Evolutionary conservation across 257 asterid species (phyloP).

Genomic region (Catharanthus roseus): DNA sequence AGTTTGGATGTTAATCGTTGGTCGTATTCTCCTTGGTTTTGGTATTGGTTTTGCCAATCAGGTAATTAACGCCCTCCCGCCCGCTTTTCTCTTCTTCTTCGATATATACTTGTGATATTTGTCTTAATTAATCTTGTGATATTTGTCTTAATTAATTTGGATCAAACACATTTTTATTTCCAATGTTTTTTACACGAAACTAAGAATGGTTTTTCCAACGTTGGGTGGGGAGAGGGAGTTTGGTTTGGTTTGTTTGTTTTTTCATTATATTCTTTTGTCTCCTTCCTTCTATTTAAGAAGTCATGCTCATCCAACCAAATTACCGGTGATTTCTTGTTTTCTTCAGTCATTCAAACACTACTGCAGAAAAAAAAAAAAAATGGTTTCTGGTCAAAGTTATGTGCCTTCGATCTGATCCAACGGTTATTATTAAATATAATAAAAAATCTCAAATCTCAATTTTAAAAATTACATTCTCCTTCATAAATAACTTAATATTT

Average conservation of each 20-base stretch:
- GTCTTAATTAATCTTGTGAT: too few relatives aligned
- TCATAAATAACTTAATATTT: too few relatives aligned
- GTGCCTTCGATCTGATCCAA: conserved; percentile 35
- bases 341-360: not conserved
- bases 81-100: too few relatives aligned
- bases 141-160: too few relatives aligned
- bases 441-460: too few relatives aligned
- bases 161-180: too few relatives aligned
- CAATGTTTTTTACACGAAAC: not conserved
- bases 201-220: conserved; percentile 3
- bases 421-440: too few relatives aligned
- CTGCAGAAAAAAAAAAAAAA: too few relatives aligned
- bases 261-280: conserved; percentile 3
- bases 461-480: too few relatives aligned
- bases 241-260: not conserved
- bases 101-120: too few relatives aligned
- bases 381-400: conserved; percentile 22
- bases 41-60: conserved; percentile 93
- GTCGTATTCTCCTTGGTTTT: conserved; percentile 75
- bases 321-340: not conserved
- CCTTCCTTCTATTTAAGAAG: not conserved
- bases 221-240: too few relatives aligned
- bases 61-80: conserved; percentile 27
- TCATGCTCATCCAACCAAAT: not conserved
- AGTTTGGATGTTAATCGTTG: conserved; percentile 69